Percentiles rank a stretch among this genome's conserved stretches.
phyloP scores from a whole-genome alignment of 306 rosid species.

The Erythrophleum fordii region DNA sequence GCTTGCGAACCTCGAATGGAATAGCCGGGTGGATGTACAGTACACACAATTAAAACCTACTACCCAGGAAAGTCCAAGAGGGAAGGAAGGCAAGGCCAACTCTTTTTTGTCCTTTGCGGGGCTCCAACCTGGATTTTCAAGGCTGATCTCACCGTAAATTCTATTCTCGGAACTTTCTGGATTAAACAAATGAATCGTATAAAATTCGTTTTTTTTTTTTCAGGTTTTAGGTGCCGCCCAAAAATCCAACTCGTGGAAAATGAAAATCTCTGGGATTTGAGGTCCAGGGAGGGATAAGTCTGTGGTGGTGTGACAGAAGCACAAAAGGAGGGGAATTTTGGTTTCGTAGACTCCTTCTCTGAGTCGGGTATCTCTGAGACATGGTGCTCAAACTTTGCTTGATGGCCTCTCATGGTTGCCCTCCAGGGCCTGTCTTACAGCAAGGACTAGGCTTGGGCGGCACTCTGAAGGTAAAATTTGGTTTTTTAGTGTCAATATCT shows the following conservation, averaged over 20 bases:
- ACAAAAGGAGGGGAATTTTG: constrained; percentile 34
- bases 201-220: constrained; percentile 16
- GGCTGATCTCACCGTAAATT: constrained; percentile 36
- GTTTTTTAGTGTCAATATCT: constrained; percentile 1
- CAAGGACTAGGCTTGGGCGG: constrained; percentile 49
- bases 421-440: constrained; percentile 59
- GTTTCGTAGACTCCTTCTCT: constrained; percentile 38
- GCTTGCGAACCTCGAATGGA: neutral
- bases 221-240: constrained; percentile 42
- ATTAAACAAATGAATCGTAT: constrained; percentile 35
- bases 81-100: neutral
- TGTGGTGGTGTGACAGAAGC: constrained; percentile 43
- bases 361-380: constrained; percentile 41
- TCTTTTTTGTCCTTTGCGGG: constrained; percentile 28
- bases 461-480: constrained; percentile 57
- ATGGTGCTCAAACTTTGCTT: constrained; percentile 59
- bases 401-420: constrained; percentile 78
- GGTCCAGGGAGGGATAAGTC: constrained; percentile 50
- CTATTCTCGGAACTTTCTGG: constrained; percentile 40
- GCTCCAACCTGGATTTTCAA: constrained; percentile 53
- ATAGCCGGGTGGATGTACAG: no score
- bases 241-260: constrained; percentile 28
- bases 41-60: neutral
- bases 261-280: constrained; percentile 39
- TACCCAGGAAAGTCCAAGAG: constrained; percentile 10